Evolutionary conservation across 2,329 filamentous ascomycete species (phyloP).

Genomic region (Coleophoma crateriformis): DNA sequence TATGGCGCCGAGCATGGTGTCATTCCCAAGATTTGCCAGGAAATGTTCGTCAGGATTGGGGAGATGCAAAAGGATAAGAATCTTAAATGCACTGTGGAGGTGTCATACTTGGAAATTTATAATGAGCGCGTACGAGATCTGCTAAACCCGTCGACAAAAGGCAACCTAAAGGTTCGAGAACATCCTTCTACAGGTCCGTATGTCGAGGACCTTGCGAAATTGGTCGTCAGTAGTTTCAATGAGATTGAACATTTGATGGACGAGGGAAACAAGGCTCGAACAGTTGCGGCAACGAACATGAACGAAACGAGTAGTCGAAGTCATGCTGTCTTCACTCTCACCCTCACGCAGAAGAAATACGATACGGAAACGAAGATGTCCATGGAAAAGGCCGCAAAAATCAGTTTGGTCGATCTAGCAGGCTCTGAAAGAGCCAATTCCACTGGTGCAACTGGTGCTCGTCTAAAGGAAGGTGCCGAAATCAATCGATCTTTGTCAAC

Average conservation of each 20-base stretch:
- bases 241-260: slow-evolving; percentile 99
- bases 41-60: slow-evolving; percentile 89
- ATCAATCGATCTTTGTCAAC: slow-evolving; percentile 98
- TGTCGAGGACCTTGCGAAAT: slow-evolving; percentile 93
- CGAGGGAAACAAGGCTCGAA: slow-evolving; percentile 97
- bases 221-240: slow-evolving; percentile 86
- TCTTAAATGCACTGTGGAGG: slow-evolving; percentile 86
- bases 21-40: slow-evolving; percentile 92
- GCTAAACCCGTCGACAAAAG: slow-evolving; percentile 90
- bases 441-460: slow-evolving; percentile 90
- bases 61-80: slow-evolving; percentile 66
- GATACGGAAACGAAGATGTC: slow-evolving; percentile 94
- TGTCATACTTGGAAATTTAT: slow-evolving; percentile 98
- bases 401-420: slow-evolving; percentile 94
- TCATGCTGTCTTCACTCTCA: slow-evolving; percentile 96
- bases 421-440: slow-evolving; percentile 97
- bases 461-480: slow-evolving; percentile 94
- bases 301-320: slow-evolving; percentile 98
- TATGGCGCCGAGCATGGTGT: slow-evolving; percentile 95
- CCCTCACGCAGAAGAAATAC: slow-evolving; percentile 86
- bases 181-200: slow-evolving; percentile 97
- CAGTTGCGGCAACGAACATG: slow-evolving; percentile 98
- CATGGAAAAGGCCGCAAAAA: slow-evolving; percentile 95
- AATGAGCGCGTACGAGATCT: slow-evolving; percentile 96
- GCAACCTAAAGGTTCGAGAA: slow-evolving; percentile 94